Base-by-base conservation (phyloP, 1,284 basidiomycete genomes). In the Xerocomus cyaneibrunnescens region DNA sequence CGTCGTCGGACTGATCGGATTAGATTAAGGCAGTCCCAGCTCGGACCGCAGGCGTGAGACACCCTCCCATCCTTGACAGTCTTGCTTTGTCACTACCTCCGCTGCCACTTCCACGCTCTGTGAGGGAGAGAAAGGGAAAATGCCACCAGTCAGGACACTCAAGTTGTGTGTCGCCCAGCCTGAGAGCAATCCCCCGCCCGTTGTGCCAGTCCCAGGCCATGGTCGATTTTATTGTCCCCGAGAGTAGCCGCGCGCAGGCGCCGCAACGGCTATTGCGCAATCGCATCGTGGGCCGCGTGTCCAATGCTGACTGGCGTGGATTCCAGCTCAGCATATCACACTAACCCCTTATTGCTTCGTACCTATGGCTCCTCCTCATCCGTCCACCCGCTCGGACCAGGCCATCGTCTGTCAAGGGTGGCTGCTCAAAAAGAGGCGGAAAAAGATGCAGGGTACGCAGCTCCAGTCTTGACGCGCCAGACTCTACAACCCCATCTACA, bases 361-460 rank as follows among this genome's bases (percentile, higher is more conserved):
- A 17, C 32, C 32, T 14, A 61, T 58, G 60, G 30, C 3, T 10
- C 41, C 13, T 14, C 44, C 45, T n/a, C n/a, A n/a, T n/a, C n/a
- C n/a, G n/a, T n/a, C n/a, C n/a, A n/a, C n/a, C n/a, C n/a, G n/a
- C n/a, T 57, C 47, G 55, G 42, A 53, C 19, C 59, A 67, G 21
- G 60, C 59, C 22, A 65, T 84, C 45, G 60, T 87, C 2, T 76
- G 72, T 48, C 76, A 88, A 60, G 88, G 89, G 72, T 91, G 87
- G 87, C 69, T 90, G 3, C 74, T 92, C 55, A 92, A 92, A 74
- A 92, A 92, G 70, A 76, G 88, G 58, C 74, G 87, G 59, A 90
- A 88, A 76, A 89, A 82, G 72, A 84, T 92, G 84, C 90, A 92
- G 74, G 90, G 90, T 83, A 61, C 50, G 69, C 42, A 36, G 22